phyloP scores from a whole-genome alignment of 1,139 yeast species.

The Yamadazyma diospyri region DNA sequence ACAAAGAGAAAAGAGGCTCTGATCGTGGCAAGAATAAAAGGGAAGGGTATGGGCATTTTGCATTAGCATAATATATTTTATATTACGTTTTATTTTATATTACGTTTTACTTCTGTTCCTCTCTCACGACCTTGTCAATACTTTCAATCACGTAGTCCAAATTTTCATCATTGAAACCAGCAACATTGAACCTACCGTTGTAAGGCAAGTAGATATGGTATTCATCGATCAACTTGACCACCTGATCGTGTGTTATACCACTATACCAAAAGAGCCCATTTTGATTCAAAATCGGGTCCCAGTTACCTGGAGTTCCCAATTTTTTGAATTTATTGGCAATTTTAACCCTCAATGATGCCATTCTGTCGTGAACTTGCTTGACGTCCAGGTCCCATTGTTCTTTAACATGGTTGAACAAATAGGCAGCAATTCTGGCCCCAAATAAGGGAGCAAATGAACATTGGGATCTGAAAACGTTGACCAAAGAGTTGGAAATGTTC shows the following conservation, averaged over 20 bases:
- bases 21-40: too few relatives aligned
- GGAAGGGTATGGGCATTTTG: conserved; percentile 4
- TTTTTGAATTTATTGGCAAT: conserved; percentile 26
- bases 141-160: conserved; percentile 33
- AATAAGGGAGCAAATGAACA: conserved; percentile 47
- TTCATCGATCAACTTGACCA: conserved; percentile 25
- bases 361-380: conserved; percentile 24
- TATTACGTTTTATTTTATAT: background rate
- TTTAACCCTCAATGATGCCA: conserved; percentile 25
- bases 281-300: conserved; percentile 36
- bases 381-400: conserved; percentile 37
- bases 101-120: background rate
- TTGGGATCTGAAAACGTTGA: conserved; percentile 32
- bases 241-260: conserved; percentile 35
- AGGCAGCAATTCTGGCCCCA: conserved; percentile 40
- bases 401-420: conserved; percentile 22
- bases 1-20: too few relatives aligned
- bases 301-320: conserved; percentile 40
- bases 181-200: conserved; percentile 42
- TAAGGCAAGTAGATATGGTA: conserved; percentile 36
- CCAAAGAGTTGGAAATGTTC: conserved; percentile 25
- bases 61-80: conserved; percentile 5
- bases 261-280: conserved; percentile 45
- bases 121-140: conserved; percentile 38
- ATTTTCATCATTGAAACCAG: conserved; percentile 38